These are phyloP conservation scores for Xanthoceras sorbifolium DNA, from an alignment of 345 rosid species.

Conservation along the genomic window DNA sequence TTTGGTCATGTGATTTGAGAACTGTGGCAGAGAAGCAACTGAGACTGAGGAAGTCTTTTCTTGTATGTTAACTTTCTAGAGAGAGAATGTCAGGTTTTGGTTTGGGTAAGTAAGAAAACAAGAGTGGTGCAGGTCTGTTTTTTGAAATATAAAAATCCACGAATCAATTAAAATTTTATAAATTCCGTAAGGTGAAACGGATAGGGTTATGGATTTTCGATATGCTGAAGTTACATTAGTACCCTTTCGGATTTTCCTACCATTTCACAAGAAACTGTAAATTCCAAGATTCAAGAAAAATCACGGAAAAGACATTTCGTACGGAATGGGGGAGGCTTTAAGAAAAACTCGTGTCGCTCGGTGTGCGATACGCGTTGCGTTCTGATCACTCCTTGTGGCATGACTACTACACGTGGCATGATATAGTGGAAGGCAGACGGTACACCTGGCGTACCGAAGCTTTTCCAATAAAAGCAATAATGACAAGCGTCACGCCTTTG, in stretches of 20 bases:
- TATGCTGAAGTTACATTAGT: not conserved
- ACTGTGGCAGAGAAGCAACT: not conserved
- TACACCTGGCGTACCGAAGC: not conserved
- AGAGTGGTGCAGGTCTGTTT: not conserved
- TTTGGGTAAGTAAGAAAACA: not conserved
- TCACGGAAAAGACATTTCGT: slow-evolving; percentile 2
- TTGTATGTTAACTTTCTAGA: not conserved
- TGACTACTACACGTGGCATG: not conserved
- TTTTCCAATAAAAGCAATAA: not conserved
- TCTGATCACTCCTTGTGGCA: not conserved
- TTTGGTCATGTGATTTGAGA: slow-evolving; percentile 13
- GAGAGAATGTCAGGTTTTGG: slow-evolving; percentile 19
- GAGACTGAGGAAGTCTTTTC: not conserved
- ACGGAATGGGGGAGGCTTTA: not conserved
- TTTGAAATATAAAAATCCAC: too few species aligned
- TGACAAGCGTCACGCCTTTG: not conserved
- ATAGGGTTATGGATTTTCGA: slow-evolving; percentile 18
- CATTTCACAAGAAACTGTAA: too few species aligned
- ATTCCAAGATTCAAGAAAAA: not conserved
- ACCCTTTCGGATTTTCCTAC: not conserved
- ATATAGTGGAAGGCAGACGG: not conserved
- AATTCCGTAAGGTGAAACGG: too few species aligned
- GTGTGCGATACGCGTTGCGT: not conserved
- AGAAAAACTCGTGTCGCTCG: not conserved
- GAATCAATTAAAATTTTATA: too few species aligned